Base-by-base conservation (phyloP, 2,329 filamentous ascomycete genomes). In the Sporothrix euskadiensis region DNA sequence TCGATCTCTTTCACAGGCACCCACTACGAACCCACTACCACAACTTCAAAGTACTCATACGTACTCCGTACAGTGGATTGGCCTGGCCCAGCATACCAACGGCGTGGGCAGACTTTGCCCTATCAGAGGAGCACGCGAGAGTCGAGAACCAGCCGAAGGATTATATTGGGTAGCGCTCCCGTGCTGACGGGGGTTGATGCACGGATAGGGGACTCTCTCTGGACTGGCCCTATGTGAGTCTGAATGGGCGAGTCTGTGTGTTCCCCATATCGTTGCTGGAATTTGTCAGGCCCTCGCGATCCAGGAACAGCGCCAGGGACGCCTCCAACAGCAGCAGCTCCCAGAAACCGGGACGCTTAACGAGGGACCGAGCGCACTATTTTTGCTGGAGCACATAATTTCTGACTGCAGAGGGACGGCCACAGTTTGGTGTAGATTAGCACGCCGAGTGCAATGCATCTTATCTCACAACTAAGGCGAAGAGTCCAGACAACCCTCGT, bases 221-320 rank as follows among this genome's bases (percentile, higher is more conserved):
- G 56, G 56, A 26, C 59, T 10, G 30, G 14, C 56, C 56, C 19
- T 14, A 19, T 9, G 59, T 63, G 59, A 63, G 35, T 16, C 59
- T 63, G 57, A 61, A 61, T 56, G n/a, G 35, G 16, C n/a, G 35
- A 65, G 35, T 65, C 32, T 63, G 59, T 44, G 19, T 63, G 59
- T 41, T 22, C 26, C 30, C 59, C 9, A n/a, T 10, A 22, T 35
- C 35, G n/a, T 22, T 22, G 30, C 19, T 14, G 56, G 52, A 26
- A 26, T 26, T 56, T 56, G 22, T 26, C 22, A 56, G 56, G 56
- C 30, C 16, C 3, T n/a, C 30, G 5, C 32, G 57, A 22, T 39
- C 32, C 30, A 22, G n/a, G n/a, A 26, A 14, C 19, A 44, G 35
- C n/a, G 35, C 26, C 30, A 41, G 52, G 52, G n/a, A 61, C 32